Evolutionary conservation across 1,284 basidiomycete species (phyloP).

Genomic region (Exsudoporus floridanus): DNA sequence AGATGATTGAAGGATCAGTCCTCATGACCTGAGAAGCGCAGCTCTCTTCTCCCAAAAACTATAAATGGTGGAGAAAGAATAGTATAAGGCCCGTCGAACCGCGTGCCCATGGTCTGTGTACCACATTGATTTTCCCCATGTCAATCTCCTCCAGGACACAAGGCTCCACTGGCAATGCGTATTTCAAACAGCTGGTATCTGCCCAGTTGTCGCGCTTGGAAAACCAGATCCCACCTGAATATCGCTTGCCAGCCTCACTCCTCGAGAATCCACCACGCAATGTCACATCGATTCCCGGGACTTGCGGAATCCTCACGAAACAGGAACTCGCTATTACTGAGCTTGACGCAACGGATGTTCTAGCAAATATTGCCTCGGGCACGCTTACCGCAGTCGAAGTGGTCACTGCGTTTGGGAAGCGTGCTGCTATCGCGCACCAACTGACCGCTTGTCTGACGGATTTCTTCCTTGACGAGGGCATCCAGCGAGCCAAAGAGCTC

Average conservation of each 20-base stretch:
- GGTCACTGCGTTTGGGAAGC: constrained; percentile 33
- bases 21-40: constrained; percentile 4
- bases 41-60: neutral
- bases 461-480: constrained; percentile 34
- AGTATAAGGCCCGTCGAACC: neutral
- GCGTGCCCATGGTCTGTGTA: neutral
- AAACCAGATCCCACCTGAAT: constrained; percentile 24
- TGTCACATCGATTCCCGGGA: constrained; percentile 33
- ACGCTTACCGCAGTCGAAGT: constrained; percentile 27
- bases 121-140: constrained; percentile 7
- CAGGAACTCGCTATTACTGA: constrained; percentile 47
- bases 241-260: constrained; percentile 13
- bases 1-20: neutral
- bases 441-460: constrained; percentile 31
- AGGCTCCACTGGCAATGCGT: constrained; percentile 24
- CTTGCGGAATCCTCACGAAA: constrained; percentile 41
- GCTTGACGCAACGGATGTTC: constrained; percentile 30
- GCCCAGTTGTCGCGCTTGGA: constrained; percentile 21
- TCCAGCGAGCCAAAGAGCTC: constrained; percentile 41
- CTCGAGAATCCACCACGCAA: constrained; percentile 28
- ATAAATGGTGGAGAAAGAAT: neutral
- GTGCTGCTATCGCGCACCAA: constrained; percentile 33
- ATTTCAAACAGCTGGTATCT: constrained; percentile 22
- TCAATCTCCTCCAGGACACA: constrained; percentile 24
- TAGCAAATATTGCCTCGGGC: constrained; percentile 20